Base-by-base conservation (phyloP, 2,329 filamentous ascomycete species). In the Aspergillus thermomutatus region DNA sequence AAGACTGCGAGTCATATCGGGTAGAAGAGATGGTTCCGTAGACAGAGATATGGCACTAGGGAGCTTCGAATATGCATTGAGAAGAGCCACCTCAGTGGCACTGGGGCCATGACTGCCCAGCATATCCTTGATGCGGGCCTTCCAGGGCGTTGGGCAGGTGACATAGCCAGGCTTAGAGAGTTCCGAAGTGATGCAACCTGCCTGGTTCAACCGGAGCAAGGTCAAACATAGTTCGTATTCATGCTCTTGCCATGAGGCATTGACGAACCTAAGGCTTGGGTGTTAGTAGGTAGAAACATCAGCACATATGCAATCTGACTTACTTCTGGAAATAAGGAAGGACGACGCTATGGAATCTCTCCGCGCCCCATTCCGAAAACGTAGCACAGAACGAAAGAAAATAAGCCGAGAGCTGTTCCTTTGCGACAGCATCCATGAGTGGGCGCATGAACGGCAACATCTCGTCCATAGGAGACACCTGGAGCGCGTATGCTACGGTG, bases 331-430 rank as follows among this genome's bases (percentile, higher is more conserved):
- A 92, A 56, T 90, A 87, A 40, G 86, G 87, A 7, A 92, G 80
- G 31, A 96, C 82, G n/a, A 97, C 79, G 61, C 85, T 87, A 53
- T 86, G 83, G 69, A 97, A 99, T 41, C 90, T 83, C 53, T 87
- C 83, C 1, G 82, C 71, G 48, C 92, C 87, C 37, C 95, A 79
- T 53, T 91, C 83, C 0, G 90, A 87, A 64, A 94, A 87, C 52
- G 90, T 87, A 14, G 88, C 87, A 73, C 91, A 97, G 72, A 97
- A 96, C 0, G 87, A 83, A 46, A 97, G 82, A 71, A 96, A 97
- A 78, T 87, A 88, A 52, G 75, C 75, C 66, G 87, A 84, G 66
- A 92, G 82, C 1, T 82, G 81, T 47, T 88, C 85, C 52, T 83
- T 82, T 3, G 84, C 86, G 49, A 96, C 76, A 3, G 79, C 77